A percentile compares a stretch with the other conserved stretches of the same genome.
Evolutionary conservation across 164 flowering plant genomes (phyloP).

Genomic region (Berberis vulgaris): DNA sequence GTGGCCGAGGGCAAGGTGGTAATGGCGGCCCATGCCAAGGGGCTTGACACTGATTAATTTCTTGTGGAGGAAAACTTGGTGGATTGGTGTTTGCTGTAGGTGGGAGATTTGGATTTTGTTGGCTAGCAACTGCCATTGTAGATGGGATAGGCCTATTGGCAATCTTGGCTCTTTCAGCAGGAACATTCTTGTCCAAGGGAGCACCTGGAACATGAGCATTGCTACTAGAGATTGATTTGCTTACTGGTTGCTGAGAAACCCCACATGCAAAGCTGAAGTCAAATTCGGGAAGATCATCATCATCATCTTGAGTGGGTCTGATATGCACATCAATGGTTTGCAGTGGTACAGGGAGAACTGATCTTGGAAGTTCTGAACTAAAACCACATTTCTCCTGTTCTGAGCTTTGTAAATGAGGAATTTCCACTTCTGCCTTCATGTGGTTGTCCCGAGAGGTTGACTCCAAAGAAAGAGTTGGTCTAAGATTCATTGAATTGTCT

Average conservation of each 20-base stretch:
- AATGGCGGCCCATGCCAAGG: neutral
- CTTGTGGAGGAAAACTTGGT: conserved; percentile 5
- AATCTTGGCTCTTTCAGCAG: conserved; percentile 12
- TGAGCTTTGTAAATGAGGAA: neutral
- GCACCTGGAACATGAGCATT: conserved; percentile 6
- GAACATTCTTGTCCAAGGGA: conserved; percentile 10
- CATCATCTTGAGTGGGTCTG: conserved; percentile 19
- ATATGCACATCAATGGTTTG: conserved; percentile 6
- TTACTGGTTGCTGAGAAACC: conserved; percentile 14
- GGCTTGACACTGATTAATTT: conserved; percentile 5
- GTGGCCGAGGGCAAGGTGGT: neutral
- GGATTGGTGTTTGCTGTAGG: conserved; percentile 6
- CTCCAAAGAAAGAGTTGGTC: conserved; percentile 3
- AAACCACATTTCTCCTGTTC: conserved; percentile 9
- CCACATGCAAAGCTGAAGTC: conserved; percentile 34
- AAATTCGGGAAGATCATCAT: conserved; percentile 57
- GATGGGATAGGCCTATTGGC: conserved; percentile 4
- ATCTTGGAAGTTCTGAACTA: conserved; percentile 6
- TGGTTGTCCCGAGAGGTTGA: neutral
- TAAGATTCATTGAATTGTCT: conserved; percentile 9
- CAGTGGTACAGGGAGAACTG: conserved; percentile 7
- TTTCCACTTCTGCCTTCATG: neutral
- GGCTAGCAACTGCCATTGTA: conserved; percentile 4
- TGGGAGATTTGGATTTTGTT: conserved; percentile 4
- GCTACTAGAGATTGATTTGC: conserved; percentile 4